phyloP scores from a whole-genome alignment of 805 yeast genomes.

The Wickerhamomyces subpelliculosus region DNA sequence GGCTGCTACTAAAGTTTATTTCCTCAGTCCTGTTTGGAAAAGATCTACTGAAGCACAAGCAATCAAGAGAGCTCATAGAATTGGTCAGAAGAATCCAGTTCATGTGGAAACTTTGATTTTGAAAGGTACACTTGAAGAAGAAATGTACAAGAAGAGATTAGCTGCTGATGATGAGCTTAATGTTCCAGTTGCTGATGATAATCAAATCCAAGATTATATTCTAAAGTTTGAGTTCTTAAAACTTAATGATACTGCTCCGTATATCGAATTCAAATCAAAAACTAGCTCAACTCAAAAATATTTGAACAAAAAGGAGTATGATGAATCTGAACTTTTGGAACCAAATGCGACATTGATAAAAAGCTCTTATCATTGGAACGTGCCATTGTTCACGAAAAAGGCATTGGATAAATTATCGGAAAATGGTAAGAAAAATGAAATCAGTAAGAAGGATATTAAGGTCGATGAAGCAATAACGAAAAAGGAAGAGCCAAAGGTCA shows the following conservation, averaged over 20 bases:
- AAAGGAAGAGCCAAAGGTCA: background rate
- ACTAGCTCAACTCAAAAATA: slow-evolving; percentile 2
- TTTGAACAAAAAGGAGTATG: slow-evolving; percentile 3
- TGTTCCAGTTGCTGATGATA: slow-evolving; percentile 48
- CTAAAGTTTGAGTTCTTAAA: slow-evolving; percentile 41
- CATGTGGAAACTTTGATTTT: slow-evolving; percentile 62
- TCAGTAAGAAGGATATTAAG: slow-evolving; percentile 1
- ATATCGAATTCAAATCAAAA: slow-evolving; percentile 7
- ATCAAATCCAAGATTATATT: slow-evolving; percentile 50
- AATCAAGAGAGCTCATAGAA: slow-evolving; percentile 69
- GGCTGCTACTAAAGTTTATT: slow-evolving; percentile 62
- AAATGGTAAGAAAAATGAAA: slow-evolving; percentile 1
- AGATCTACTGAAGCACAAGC: slow-evolving; percentile 69
- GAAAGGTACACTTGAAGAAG: slow-evolving; percentile 60
- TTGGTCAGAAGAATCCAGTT: slow-evolving; percentile 61
- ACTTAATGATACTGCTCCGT: slow-evolving; percentile 11
- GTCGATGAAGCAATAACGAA: background rate
- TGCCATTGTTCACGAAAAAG: slow-evolving; percentile 25
- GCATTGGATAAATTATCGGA: slow-evolving; percentile 12
- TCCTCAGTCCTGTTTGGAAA: slow-evolving; percentile 69
- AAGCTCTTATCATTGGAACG: slow-evolving; percentile 23
- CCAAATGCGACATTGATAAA: slow-evolving; percentile 14
- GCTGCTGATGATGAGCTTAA: slow-evolving; percentile 14
- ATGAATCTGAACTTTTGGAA: slow-evolving; percentile 18
- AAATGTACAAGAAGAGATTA: slow-evolving; percentile 43